These are phyloP conservation scores for Picocystis salinarum DNA, from an alignment of 139 green algal species.

Conservation along the genomic window DNA sequence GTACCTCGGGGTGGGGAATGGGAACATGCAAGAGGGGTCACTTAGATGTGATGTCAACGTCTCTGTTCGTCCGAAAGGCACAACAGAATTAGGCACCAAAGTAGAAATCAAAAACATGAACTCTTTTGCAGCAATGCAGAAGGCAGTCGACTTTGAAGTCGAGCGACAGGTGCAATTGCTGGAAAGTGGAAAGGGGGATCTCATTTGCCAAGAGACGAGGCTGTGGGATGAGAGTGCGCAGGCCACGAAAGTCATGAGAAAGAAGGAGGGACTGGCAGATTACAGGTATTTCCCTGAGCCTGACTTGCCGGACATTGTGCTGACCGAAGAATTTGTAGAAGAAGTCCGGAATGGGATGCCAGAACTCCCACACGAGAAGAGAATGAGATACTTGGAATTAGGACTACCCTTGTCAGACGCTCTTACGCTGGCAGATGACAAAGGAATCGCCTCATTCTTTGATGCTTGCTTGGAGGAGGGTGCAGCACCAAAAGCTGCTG, in stretches of 20 bases:
- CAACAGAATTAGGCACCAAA: slow-evolving; percentile 64
- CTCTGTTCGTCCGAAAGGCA: slow-evolving; percentile 21
- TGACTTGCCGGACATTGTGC: slow-evolving; percentile 57
- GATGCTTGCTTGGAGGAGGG: slow-evolving; percentile 33
- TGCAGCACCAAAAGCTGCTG: slow-evolving; percentile 51
- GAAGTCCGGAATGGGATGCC: slow-evolving; percentile 32
- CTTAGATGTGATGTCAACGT: slow-evolving; percentile 91
- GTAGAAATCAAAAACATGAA: slow-evolving; percentile 99
- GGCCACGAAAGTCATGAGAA: slow-evolving; percentile 59
- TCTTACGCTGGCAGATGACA: slow-evolving; percentile 64
- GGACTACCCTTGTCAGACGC: slow-evolving; percentile 52
- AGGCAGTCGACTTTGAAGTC: slow-evolving; percentile 86
- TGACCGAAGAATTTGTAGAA: slow-evolving; percentile 23
- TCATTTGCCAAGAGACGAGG: slow-evolving; percentile 85
- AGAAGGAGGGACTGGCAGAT: slow-evolving; percentile 89
- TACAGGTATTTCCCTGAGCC: slow-evolving; percentile 98
- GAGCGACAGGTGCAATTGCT: slow-evolving; percentile 51
- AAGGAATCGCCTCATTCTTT: slow-evolving; percentile 43
- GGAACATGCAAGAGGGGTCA: slow-evolving; percentile 59
- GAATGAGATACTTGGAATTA: slow-evolving; percentile 39
- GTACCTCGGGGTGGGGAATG: slow-evolving; percentile 66
- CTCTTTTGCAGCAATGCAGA: slow-evolving; percentile 83
- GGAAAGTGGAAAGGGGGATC: slow-evolving; percentile 24
- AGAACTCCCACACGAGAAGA: slow-evolving; percentile 53
- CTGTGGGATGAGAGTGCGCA: slow-evolving; percentile 74